Conservation (phyloP, 2,329 filamentous ascomycete genomes). For the Venturia asperata region DNA sequence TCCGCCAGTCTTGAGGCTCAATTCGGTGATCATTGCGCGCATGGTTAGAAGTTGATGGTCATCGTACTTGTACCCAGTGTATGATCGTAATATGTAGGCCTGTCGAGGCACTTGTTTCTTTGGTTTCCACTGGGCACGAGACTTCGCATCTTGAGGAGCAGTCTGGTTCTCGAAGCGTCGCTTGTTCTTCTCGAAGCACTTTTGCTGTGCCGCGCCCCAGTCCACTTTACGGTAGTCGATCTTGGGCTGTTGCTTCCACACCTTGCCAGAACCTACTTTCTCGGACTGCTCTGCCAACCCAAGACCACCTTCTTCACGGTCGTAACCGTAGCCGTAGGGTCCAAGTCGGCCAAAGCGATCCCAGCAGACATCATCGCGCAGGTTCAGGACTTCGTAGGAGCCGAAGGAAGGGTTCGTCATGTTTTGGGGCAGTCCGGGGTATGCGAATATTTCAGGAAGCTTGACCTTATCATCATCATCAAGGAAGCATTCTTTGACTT, state of each 20-base stretch:
- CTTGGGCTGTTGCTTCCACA: slow-evolving; percentile 47
- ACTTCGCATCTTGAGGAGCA: slow-evolving; percentile 24
- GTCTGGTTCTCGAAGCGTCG: slow-evolving; percentile 37
- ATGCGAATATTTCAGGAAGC: slow-evolving; percentile 59
- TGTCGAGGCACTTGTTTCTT: slow-evolving; percentile 51
- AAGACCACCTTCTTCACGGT: slow-evolving; percentile 39
- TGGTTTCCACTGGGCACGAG: slow-evolving; percentile 24
- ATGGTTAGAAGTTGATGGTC: slow-evolving; percentile 75
- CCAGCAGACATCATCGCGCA: slow-evolving; percentile 44
- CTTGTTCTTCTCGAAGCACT: slow-evolving; percentile 44
- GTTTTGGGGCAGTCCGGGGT: slow-evolving; percentile 47
- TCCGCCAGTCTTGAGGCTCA: slow-evolving; percentile 71
- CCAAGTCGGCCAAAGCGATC: slow-evolving; percentile 45
- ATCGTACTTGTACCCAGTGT: slow-evolving; percentile 73
- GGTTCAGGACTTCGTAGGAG: slow-evolving; percentile 41
- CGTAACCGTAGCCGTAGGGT: slow-evolving; percentile 46
- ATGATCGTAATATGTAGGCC: slow-evolving; percentile 77
- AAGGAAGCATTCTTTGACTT: slow-evolving; percentile 56
- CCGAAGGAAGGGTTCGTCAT: slow-evolving; percentile 43
- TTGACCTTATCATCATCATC: slow-evolving; percentile 51
- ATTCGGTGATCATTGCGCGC: slow-evolving; percentile 75
- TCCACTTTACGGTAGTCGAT: slow-evolving; percentile 43
- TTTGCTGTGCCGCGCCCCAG: slow-evolving; percentile 43
- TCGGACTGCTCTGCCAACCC: slow-evolving; percentile 42
- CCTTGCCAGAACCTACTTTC: slow-evolving; percentile 38